A percentile compares a stretch with the other conserved stretches of the same genome.
Conservation (phyloP, 1,284 basidiomycete species). For the Pseudomicrostroma phylloplanum region DNA sequence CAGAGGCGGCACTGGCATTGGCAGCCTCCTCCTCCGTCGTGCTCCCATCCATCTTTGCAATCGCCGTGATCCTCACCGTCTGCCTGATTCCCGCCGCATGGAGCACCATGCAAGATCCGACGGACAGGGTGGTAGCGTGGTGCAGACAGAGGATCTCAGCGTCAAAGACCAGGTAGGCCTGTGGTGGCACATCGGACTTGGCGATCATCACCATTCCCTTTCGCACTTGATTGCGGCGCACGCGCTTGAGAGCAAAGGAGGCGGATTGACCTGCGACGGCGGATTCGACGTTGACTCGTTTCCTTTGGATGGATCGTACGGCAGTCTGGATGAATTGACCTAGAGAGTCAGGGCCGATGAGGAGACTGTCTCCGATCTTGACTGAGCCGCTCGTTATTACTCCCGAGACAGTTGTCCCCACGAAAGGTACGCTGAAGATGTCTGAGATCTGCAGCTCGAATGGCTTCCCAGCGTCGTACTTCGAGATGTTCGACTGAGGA, state of each 20-base stretch:
- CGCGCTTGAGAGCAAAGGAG: constrained; percentile 83
- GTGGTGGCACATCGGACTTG: constrained; percentile 23
- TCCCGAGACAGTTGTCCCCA: constrained; percentile 89
- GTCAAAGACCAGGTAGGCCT: constrained; percentile 41
- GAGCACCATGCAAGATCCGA: constrained; percentile 48
- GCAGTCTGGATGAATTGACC: constrained; percentile 77
- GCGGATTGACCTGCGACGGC: constrained; percentile 95
- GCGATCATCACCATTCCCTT: constrained; percentile 69
- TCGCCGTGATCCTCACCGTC: constrained; percentile 43
- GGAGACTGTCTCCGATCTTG: constrained; percentile 61
- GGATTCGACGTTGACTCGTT: constrained; percentile 72
- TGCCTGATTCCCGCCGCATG: constrained; percentile 47
- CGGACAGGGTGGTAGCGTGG: constrained; percentile 44
- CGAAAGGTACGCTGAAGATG: constrained; percentile 68
- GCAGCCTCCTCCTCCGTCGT: constrained; percentile 10
- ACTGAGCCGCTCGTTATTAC: constrained; percentile 59
- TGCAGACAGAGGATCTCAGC: constrained; percentile 49
- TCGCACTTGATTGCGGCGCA: constrained; percentile 71
- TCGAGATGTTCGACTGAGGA: constrained; percentile 38
- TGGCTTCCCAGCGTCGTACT: constrained; percentile 61
- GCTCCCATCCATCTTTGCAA: constrained; percentile 23
- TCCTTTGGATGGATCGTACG: constrained; percentile 84
- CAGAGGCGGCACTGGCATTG: background rate
- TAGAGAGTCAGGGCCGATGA: constrained; percentile 86
- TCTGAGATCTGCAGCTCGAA: constrained; percentile 61